phyloP scores from a whole-genome alignment of 345 rosid genomes.

The Combretum micranthum region DNA sequence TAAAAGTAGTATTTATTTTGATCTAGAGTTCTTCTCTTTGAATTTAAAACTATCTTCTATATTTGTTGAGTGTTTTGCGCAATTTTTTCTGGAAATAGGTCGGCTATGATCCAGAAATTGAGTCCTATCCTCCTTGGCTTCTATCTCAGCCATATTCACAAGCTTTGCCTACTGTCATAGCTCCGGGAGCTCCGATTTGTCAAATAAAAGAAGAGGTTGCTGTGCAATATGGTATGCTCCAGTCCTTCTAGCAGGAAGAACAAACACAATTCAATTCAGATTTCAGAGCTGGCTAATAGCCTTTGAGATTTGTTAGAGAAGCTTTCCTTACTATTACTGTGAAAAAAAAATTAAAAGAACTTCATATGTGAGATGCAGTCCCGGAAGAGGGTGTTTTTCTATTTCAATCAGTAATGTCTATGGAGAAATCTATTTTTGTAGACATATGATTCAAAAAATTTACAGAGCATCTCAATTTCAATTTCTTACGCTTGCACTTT shows the following conservation, averaged over 20 bases:
- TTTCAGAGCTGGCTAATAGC: too few species aligned
- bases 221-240: conserved; percentile 41
- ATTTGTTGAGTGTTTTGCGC: not conserved
- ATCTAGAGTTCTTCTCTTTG: not conserved
- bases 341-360: too few species aligned
- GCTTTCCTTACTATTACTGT: too few species aligned
- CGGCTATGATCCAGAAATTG: conserved; percentile 89
- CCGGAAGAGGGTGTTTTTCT: too few species aligned
- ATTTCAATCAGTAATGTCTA: too few species aligned
- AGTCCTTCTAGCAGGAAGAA: not conserved
- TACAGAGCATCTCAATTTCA: too few species aligned
- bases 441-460: too few species aligned
- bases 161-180: conserved; percentile 60
- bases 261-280: not conserved
- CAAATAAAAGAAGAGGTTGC: conserved; percentile 46
- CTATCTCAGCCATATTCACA: conserved; percentile 71
- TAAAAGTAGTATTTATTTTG: conserved; percentile 44
- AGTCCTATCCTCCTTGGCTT: conserved; percentile 82
- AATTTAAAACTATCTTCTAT: not conserved
- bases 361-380: too few species aligned
- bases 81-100: conserved; percentile 40
- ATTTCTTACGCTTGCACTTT: too few species aligned
- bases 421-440: too few species aligned
- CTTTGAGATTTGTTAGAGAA: too few species aligned
- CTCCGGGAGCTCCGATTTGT: conserved; percentile 76